Conservation (phyloP, 2,329 filamentous ascomycete genomes). For the Ramularia collo-cygni region DNA sequence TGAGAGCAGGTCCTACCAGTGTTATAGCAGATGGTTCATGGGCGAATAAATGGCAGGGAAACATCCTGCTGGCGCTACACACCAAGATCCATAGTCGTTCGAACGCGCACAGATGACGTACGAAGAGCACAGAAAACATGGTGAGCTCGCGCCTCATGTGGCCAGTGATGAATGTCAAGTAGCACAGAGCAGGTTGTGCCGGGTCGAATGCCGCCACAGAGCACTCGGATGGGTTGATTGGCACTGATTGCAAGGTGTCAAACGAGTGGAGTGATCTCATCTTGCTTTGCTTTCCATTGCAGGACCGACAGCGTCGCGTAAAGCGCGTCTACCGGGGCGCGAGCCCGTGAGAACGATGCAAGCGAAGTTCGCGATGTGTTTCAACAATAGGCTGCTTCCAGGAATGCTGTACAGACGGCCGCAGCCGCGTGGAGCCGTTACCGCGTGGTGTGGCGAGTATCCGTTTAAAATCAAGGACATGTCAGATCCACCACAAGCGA, state of each 20-base stretch:
- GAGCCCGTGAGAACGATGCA: no score
- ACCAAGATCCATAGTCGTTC: slow-evolving; percentile 5
- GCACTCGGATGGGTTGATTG: no score
- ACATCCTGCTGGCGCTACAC: no score
- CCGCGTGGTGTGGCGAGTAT: no score
- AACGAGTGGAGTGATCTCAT: slow-evolving; percentile 13
- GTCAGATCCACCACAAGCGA: no score
- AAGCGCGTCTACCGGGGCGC: no score
- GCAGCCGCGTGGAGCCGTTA: no score
- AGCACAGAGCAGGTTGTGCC: slow-evolving; percentile 14
- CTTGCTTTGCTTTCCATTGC: slow-evolving; percentile 1
- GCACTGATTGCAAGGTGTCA: slow-evolving; percentile 3
- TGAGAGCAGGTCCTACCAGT: slow-evolving; percentile 11
- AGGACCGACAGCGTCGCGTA: no score
- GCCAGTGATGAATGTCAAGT: slow-evolving; percentile 17
- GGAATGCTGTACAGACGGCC: no score
- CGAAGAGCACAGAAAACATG: slow-evolving; percentile 10
- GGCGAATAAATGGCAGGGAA: slow-evolving; percentile 8
- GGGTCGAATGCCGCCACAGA: slow-evolving; percentile 11
- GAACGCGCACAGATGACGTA: slow-evolving; percentile 14
- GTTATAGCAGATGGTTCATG: slow-evolving; percentile 15
- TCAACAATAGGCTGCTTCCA: no score
- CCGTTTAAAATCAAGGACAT: no score
- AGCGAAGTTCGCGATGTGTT: no score
- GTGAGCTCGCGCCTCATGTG: slow-evolving; percentile 24